Base-by-base conservation (phyloP, 176 grass and related monocot genomes). In the Calamus simplicifolius region DNA sequence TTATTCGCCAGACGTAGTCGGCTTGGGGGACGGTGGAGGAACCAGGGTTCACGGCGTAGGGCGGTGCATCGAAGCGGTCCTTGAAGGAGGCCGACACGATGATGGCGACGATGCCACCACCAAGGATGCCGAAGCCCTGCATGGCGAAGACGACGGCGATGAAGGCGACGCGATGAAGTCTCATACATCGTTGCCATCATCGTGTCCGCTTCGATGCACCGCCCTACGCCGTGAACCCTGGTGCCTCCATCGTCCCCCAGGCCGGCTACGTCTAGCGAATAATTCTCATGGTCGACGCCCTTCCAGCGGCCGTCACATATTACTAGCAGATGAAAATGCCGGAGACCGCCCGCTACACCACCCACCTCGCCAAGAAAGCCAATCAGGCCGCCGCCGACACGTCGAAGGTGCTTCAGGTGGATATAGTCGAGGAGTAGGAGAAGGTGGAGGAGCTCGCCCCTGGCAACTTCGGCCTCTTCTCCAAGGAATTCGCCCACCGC, bases 241-340 rank as follows among this genome's bases (percentile, higher is more conserved):
- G 62, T 0, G 18, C 1, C 1, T 95, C 89, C 2, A 75, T 74
- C 0, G 59, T 60, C 0, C 67, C 67, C 0, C 14, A 95, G 76
- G 71, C 85, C 1, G 86, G 90, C 62, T 95, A 84, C 8, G 25
- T 79, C 21, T 95, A 86, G 90, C 80, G 90, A 5, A 12, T 90
- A 56, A 54, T 95, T 67, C 57, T 95, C 63, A 95, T 90, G 86
- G 71, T 95, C 52, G 86, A 86, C 19, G 54, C 80, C 54, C 0
- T 81, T 16, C 86, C 90, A 0, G 90, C 86, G 0, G 71, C 35
- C 1, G 56, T 89, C 4, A 95, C 89, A 18, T 95, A 79, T 77
- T 95, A 95, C 69, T 95, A 85, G 89, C 81, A 81, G 17, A 89
- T 89, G 79, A 76, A 87, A 52, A 95, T 95, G 90, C 90, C 90